phyloP scores from a whole-genome alignment of 139 green algal genomes.

The Chlamydomonas sphaeroides region DNA sequence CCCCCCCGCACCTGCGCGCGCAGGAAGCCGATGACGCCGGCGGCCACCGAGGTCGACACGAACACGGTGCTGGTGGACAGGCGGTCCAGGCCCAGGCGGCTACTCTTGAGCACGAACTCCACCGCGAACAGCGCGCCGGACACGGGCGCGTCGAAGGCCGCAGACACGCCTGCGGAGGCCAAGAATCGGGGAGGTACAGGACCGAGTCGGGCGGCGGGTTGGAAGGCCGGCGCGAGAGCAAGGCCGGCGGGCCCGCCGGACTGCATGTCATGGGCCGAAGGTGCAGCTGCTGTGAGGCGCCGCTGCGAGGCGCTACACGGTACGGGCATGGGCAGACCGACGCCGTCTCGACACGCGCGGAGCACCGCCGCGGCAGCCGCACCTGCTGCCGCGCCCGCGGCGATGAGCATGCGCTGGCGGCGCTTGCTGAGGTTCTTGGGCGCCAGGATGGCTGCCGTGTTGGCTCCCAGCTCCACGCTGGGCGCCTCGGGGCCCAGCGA shows the following conservation, averaged over 20 bases:
- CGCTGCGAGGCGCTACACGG: too few relatives aligned
- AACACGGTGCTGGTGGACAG: constrained; percentile 66
- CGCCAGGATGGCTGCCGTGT: constrained; percentile 71
- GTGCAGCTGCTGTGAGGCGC: too few relatives aligned
- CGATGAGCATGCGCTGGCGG: constrained; percentile 80
- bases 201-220: too few relatives aligned
- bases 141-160: constrained; percentile 96
- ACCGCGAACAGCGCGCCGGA: constrained; percentile 94
- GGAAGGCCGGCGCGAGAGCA: too few relatives aligned
- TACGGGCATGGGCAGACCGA: too few relatives aligned
- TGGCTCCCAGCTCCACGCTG: constrained; percentile 92
- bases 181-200: too few relatives aligned
- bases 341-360: too few relatives aligned
- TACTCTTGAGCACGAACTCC: constrained; percentile 83
- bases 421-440: constrained; percentile 69
- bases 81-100: constrained; percentile 61
- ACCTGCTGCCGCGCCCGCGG: constrained; percentile 89
- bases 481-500: constrained; percentile 94
- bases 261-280: too few relatives aligned
- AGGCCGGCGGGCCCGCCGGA: too few relatives aligned
- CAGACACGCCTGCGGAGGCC: constrained; percentile 77
- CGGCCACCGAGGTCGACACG: constrained; percentile 55
- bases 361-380: too few relatives aligned
- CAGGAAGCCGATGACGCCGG: constrained; percentile 58
- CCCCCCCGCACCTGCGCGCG: constrained; percentile 21